phyloP scores from a whole-genome alignment of 176 grass and related monocot species.

The Zoysia pacifica region DNA sequence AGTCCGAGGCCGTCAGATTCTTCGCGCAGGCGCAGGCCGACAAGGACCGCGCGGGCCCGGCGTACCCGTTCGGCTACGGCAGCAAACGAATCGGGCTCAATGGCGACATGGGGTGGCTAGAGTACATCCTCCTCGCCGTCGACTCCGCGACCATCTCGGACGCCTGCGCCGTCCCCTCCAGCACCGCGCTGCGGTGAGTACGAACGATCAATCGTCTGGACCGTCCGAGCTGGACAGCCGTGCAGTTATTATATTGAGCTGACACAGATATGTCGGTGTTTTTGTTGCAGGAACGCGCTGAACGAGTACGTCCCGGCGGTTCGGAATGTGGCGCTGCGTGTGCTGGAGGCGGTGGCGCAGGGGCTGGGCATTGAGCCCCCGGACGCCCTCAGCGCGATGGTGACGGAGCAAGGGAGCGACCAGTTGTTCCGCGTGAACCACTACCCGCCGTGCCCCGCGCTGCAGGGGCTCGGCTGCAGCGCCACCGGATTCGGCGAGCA shows the following conservation, averaged over 20 bases:
- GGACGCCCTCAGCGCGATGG: conserved; percentile 59
- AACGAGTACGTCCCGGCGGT: conserved; percentile 63
- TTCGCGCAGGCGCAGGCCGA: conserved; percentile 64
- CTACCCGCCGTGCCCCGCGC: conserved; percentile 77
- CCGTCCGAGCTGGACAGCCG: too few relatives aligned
- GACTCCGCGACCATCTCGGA: conserved; percentile 24
- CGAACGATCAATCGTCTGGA: background rate
- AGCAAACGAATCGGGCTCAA: conserved; percentile 83
- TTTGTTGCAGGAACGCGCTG: conserved; percentile 54
- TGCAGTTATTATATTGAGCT: too few relatives aligned
- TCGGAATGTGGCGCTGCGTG: conserved; percentile 52
- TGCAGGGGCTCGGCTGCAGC: conserved; percentile 60
- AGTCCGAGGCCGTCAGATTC: conserved; percentile 71
- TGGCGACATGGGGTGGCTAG: conserved; percentile 90
- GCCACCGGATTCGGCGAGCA: conserved; percentile 92
- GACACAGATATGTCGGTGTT: too few relatives aligned
- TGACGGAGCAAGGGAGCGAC: conserved; percentile 56
- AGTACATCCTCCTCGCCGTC: conserved; percentile 89
- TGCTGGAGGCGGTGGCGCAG: conserved; percentile 76
- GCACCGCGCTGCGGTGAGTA: conserved; percentile 50
- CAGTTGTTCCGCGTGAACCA: conserved; percentile 90
- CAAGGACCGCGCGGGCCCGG: conserved; percentile 59
- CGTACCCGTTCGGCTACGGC: conserved; percentile 84
- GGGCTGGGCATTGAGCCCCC: conserved; percentile 57
- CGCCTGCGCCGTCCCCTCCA: conserved; percentile 35